Evolutionary conservation across 2,329 filamentous ascomycete genomes (phyloP).

Genomic region (Cadophora sp.): DNA sequence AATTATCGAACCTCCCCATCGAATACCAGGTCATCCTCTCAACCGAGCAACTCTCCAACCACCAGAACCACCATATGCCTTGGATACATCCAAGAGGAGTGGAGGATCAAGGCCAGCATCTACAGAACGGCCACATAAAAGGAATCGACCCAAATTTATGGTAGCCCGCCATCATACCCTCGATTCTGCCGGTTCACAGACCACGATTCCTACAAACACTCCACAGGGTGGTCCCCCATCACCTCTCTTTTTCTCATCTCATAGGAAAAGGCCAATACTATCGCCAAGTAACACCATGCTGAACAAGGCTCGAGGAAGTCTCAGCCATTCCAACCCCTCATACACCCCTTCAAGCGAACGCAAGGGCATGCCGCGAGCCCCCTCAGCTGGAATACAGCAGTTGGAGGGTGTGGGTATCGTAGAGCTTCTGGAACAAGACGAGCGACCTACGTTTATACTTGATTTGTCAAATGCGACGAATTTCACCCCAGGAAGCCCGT

Average conservation of each 20-base stretch:
- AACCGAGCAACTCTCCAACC: not conserved
- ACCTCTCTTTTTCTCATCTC: conserved; percentile 61
- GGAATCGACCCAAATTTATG: conserved; percentile 34
- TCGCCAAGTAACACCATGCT: conserved; percentile 46
- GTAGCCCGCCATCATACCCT: conserved; percentile 45
- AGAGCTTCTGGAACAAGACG: conserved; percentile 79
- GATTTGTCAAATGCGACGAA: conserved; percentile 68
- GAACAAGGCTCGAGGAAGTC: conserved; percentile 54
- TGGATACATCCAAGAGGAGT: conserved; percentile 38
- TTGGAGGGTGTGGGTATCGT: conserved; percentile 71
- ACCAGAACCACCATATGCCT: conserved; percentile 25
- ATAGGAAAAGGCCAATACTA: conserved; percentile 52
- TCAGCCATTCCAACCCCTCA: conserved; percentile 55
- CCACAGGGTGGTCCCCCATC: conserved; percentile 47
- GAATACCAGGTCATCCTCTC: conserved; percentile 23
- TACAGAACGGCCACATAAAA: conserved; percentile 42
- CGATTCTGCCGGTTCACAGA: conserved; percentile 46
- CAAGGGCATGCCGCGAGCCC: conserved; percentile 57
- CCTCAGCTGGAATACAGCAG: conserved; percentile 59
- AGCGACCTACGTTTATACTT: conserved; percentile 77
- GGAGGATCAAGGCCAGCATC: conserved; percentile 25
- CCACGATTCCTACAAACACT: conserved; percentile 22
- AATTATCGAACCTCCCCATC: conserved; percentile 11
- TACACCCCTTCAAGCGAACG: conserved; percentile 57
- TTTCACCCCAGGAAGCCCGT: conserved; percentile 54